These are phyloP conservation scores for Paragyromitra xinjiangensis DNA, from an alignment of 495 filamentous ascomycete species.

Conservation along the genomic window DNA sequence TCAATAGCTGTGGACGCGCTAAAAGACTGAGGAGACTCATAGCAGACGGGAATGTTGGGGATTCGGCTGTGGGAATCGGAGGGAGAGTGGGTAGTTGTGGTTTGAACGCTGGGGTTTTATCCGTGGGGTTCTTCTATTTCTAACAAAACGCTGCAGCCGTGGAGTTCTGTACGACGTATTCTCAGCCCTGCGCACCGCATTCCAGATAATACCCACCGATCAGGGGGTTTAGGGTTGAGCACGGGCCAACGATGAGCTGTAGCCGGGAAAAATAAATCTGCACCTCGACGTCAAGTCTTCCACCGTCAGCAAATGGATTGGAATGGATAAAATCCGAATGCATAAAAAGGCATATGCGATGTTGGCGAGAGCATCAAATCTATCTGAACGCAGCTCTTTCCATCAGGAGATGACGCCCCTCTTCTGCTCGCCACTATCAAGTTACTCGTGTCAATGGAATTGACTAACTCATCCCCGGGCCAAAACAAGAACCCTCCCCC, in stretches of 20 bases:
- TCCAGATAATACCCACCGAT: conserved; percentile 8
- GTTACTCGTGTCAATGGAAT: conserved; percentile 5
- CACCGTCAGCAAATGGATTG: conserved; percentile 7
- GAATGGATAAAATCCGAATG: conserved; percentile 33
- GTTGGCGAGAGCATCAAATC: conserved; percentile 17
- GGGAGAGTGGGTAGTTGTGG: neutral
- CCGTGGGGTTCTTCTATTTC: neutral
- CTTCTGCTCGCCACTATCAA: conserved; percentile 4
- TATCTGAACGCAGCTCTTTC: neutral
- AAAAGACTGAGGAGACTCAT: neutral
- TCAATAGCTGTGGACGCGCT: neutral
- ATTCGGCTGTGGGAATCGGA: neutral
- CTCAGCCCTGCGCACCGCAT: conserved; percentile 7
- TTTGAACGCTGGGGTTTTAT: neutral
- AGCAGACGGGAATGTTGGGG: neutral
- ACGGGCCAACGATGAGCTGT: conserved; percentile 24
- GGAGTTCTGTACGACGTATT: neutral
- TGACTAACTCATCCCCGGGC: conserved; percentile 18
- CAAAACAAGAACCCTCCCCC: conserved; percentile 12
- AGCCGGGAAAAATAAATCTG: conserved; percentile 14
- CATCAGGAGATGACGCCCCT: neutral
- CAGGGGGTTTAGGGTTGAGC: conserved; percentile 34
- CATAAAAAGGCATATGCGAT: conserved; percentile 13
- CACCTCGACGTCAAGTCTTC: conserved; percentile 25
- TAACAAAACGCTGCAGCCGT: neutral